Evolutionary conservation across 768 basidiomycete genomes (phyloP), one percentile per base, ranked within the genome.

Genomic region (Naganishia vishniacii): DNA sequence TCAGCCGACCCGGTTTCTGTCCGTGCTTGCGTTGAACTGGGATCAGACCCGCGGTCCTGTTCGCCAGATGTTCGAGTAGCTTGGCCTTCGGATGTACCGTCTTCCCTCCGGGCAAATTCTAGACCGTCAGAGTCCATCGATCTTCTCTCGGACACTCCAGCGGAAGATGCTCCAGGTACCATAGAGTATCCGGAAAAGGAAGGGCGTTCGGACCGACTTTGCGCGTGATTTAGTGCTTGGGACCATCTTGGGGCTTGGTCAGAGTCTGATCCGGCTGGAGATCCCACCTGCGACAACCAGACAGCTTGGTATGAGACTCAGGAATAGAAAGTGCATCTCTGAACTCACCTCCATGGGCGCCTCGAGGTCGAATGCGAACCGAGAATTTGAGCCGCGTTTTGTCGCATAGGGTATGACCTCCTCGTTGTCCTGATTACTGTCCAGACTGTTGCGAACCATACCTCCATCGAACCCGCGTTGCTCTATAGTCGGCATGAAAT

Each of bases 181-280:
- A 56, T 56, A 20, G 53, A 37, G 13, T 56, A 56, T 15, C 32
- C 37, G 13, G 53, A 56, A 26, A 56, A 56, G 1, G 53, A 56
- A 2, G 53, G 23, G 25, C 32, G 53, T 40, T 37, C 20, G 26
- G 53, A 56, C 23, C 23, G 34, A n/a, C 31, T 51, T 16, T 31
- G 28, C 29, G 49, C 29, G 28, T 40, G 37, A 26, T 56, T 37
- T 12, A 56, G 37, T 1, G 53, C 53, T 3, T 56, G 53, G 8
- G 53, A 56, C 53, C 53, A 56, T 56, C 53, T 56, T 18, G 53
- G 53, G 11, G 37, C 37, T 26, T 56, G 53, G 26, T 40, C 53
- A n/a, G 53, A 41, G 20, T 56, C 53, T 18, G 53, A 56, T 25
- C 53, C 53, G 16, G 20, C 53, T 56, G 53, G 53, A 23, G 53